phyloP scores from a whole-genome alignment of 2,329 filamentous ascomycete species.

The Fusarium zealandicum region DNA sequence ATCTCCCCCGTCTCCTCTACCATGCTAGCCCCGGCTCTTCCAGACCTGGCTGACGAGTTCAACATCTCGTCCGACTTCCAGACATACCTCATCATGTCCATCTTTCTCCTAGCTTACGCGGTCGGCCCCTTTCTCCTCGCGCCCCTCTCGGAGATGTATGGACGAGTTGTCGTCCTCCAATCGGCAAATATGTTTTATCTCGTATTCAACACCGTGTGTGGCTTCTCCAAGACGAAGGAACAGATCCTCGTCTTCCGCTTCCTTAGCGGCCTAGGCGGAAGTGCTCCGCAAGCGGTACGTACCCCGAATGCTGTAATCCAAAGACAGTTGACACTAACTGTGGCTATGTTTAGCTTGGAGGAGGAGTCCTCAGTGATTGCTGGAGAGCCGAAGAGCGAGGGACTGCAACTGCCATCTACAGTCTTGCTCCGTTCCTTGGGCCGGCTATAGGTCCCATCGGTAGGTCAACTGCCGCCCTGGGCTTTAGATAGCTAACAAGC shows the following conservation, averaged over 20 bases:
- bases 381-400: constrained; percentile 52
- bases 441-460: constrained; percentile 52
- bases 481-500: not conserved
- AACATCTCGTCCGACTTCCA: constrained; percentile 52
- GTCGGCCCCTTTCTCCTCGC: constrained; percentile 60
- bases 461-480: not conserved
- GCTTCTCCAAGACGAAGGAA: constrained; percentile 53
- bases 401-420: constrained; percentile 44
- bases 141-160: constrained; percentile 61
- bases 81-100: constrained; percentile 61
- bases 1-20: constrained; percentile 63
- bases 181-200: constrained; percentile 58
- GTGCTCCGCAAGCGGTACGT: constrained; percentile 54
- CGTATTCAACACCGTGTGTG: constrained; percentile 62
- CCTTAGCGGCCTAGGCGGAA: constrained; percentile 55
- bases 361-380: constrained; percentile 57
- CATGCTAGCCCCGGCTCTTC: constrained; percentile 58
- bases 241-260: constrained; percentile 60
- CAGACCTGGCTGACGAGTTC: constrained; percentile 53
- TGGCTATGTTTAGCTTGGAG: constrained; percentile 46
- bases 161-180: constrained; percentile 55
- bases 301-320: accelerated
- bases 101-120: constrained; percentile 66
- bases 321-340: not conserved
- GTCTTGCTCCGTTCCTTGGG: constrained; percentile 54